These are phyloP conservation scores for Rhododendron simsii DNA, from an alignment of 148 eudicot species.

Conservation along the genomic window DNA sequence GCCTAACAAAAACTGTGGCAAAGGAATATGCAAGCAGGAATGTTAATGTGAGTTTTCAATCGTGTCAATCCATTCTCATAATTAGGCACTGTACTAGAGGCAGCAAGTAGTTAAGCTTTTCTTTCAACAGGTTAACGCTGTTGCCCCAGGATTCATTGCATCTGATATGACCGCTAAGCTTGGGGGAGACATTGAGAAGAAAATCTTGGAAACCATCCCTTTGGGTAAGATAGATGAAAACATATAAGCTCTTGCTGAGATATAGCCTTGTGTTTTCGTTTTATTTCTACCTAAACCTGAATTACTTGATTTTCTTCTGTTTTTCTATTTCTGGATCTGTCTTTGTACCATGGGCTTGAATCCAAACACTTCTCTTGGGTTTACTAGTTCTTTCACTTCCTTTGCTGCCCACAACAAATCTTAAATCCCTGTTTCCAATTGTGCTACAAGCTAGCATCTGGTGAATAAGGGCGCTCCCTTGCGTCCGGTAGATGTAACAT, in stretches of 20 bases:
- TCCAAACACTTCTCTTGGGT: not conserved
- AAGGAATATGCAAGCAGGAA: slow-evolving; percentile 88
- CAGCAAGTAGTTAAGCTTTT: not conserved
- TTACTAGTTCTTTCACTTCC: not conserved
- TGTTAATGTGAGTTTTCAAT: slow-evolving; percentile 53
- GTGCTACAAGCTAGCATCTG: not conserved
- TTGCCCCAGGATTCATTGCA: slow-evolving; percentile 93
- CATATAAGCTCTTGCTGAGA: not conserved
- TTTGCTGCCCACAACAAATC: not conserved
- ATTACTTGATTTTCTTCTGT: not conserved
- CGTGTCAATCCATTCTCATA: not conserved
- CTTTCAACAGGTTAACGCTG: slow-evolving; percentile 63
- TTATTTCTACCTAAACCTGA: not conserved
- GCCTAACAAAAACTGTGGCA: slow-evolving; percentile 83
- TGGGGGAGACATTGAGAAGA: slow-evolving; percentile 66
- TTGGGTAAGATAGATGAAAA: slow-evolving; percentile 46
- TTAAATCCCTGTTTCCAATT: not conserved
- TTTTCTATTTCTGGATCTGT: not conserved
- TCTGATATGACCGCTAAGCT: slow-evolving; percentile 94
- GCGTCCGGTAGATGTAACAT: not conserved
- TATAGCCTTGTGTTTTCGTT: not conserved
- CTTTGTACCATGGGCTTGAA: not conserved
- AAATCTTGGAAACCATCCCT: slow-evolving; percentile 61
- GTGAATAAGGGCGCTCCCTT: not conserved
- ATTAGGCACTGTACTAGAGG: not conserved